A percentile compares a stretch with the other conserved stretches of the same genome.
Conservation (phyloP, 176 grass and related monocot genomes). For the Oryza brachyantha region DNA sequence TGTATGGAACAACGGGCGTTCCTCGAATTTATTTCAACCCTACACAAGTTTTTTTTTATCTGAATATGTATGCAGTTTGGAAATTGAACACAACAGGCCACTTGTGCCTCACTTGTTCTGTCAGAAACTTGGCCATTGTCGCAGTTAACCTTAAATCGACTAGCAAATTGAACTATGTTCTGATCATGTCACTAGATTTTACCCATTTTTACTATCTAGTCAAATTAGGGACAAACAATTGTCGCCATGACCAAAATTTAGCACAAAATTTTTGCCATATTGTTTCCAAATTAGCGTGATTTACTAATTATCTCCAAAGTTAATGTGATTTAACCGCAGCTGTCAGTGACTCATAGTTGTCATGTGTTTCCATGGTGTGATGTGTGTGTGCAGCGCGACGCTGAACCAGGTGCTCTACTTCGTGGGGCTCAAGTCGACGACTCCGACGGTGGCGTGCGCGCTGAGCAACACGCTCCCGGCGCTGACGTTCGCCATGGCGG, state of each 20-base stretch:
- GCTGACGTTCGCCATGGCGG: constrained; percentile 80
- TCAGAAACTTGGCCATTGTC: neutral
- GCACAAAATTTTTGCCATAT: neutral
- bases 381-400: constrained; percentile 49
- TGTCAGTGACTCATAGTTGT: neutral
- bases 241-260: neutral
- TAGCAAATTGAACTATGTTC: neutral
- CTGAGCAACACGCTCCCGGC: constrained; percentile 82
- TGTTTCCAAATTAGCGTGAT: neutral
- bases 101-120: neutral
- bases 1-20: constrained; percentile 39
- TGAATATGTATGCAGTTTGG: neutral
- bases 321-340: neutral
- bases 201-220: neutral
- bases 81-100: neutral
- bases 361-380: too few species aligned
- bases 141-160: neutral
- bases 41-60: neutral
- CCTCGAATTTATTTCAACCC: neutral
- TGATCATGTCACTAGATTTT: neutral
- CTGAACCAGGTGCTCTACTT: constrained; percentile 82
- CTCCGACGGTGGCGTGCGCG: constrained; percentile 76
- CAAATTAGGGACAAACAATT: neutral
- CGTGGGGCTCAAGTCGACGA: constrained; percentile 75
- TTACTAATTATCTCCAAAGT: too few species aligned